These are phyloP conservation scores for Pseudomonodictys pantanalensis DNA, from an alignment of 495 filamentous ascomycete species.

Conservation along the genomic window DNA sequence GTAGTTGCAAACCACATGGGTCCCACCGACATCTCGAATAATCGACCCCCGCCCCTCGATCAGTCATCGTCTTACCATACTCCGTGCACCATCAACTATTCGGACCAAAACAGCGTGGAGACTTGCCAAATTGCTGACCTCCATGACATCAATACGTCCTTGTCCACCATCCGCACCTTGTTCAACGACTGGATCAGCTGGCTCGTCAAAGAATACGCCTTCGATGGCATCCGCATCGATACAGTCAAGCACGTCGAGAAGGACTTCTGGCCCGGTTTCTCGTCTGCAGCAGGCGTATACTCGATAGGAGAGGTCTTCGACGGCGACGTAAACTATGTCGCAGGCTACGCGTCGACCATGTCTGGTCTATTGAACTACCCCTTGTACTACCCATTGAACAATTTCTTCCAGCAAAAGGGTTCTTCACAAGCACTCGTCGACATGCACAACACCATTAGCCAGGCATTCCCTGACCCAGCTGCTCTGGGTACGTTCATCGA, in stretches of 20 bases:
- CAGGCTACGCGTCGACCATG: conserved; percentile 61
- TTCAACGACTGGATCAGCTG: conserved; percentile 65
- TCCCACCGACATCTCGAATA: conserved; percentile 51
- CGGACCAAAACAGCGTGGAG: conserved; percentile 43
- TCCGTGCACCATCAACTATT: conserved; percentile 66
- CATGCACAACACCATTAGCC: conserved; percentile 37
- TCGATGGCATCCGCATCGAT: conserved; percentile 76
- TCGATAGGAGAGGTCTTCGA: conserved; percentile 67
- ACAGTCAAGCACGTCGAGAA: conserved; percentile 71
- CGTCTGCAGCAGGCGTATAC: conserved; percentile 67
- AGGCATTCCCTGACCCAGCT: conserved; percentile 56
- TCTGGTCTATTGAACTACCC: conserved; percentile 71
- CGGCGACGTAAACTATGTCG: conserved; percentile 59
- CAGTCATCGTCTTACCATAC: conserved; percentile 61
- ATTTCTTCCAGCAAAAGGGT: conserved; percentile 49
- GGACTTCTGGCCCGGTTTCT: conserved; percentile 66
- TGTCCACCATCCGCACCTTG: conserved; percentile 51
- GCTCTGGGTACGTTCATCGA: conserved; percentile 72
- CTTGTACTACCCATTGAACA: conserved; percentile 57
- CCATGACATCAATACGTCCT: conserved; percentile 66
- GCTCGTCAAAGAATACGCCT: conserved; percentile 62
- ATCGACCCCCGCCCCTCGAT: conserved; percentile 65
- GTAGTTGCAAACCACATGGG: conserved; percentile 82
- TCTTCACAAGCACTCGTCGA: conserved; percentile 30
- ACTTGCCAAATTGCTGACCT: conserved; percentile 67